Percentiles rank a stretch among this genome's conserved stretches.
Conservation (phyloP, 179 eudicot species). For the Pouteria campechiana region DNA sequence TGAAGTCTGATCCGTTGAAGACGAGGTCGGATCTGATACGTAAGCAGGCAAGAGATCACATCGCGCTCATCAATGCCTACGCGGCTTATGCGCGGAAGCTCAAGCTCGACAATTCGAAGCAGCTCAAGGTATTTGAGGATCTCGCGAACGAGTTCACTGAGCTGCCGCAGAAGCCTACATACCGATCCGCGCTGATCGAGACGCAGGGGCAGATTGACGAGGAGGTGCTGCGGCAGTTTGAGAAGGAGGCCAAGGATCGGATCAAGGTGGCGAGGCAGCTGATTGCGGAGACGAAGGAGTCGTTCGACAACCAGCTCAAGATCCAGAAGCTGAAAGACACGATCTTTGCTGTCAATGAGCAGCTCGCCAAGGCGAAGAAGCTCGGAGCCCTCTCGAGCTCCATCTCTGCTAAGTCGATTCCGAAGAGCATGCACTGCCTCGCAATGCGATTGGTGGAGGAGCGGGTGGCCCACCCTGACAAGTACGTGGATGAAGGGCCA, state of each 20-base stretch:
- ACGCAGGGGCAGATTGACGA: slow-evolving; percentile 60
- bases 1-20: slow-evolving; percentile 79
- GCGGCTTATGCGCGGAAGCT: slow-evolving; percentile 81
- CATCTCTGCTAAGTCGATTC: slow-evolving; percentile 69
- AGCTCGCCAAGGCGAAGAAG: slow-evolving; percentile 62
- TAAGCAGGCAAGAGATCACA: slow-evolving; percentile 75
- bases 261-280: slow-evolving; percentile 58
- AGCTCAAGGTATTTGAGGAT: slow-evolving; percentile 68
- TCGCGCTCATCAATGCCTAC: slow-evolving; percentile 80
- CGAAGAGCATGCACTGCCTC: slow-evolving; percentile 79
- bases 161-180: slow-evolving; percentile 35
- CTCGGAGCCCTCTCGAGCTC: slow-evolving; percentile 62
- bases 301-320: slow-evolving; percentile 76
- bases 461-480: slow-evolving; percentile 61
- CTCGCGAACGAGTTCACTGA: slow-evolving; percentile 48
- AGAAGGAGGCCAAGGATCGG: slow-evolving; percentile 81
- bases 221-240: slow-evolving; percentile 65
- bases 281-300: slow-evolving; percentile 71
- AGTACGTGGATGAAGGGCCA: slow-evolving; percentile 55
- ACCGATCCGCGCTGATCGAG: slow-evolving; percentile 42
- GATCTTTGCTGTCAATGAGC: slow-evolving; percentile 74
- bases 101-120: slow-evolving; percentile 68
- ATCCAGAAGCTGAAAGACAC: slow-evolving; percentile 85
- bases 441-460: slow-evolving; percentile 80
- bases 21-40: slow-evolving; percentile 69